These are phyloP conservation scores for Naumovozyma baii DNA, from an alignment of 805 yeast genomes.

Conservation along the genomic window DNA sequence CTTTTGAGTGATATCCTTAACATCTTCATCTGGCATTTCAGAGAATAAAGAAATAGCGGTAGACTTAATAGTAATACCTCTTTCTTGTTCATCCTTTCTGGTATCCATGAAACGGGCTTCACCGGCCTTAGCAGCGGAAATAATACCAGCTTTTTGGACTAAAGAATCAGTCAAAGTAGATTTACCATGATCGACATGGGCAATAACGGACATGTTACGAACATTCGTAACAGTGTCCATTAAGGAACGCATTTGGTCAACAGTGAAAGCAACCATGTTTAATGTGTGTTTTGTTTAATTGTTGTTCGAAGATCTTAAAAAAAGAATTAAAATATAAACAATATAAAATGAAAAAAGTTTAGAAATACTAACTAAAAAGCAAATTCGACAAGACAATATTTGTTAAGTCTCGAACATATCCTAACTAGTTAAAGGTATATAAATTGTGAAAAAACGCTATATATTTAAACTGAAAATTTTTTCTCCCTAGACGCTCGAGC, in stretches of 20 bases:
- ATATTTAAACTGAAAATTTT: background rate
- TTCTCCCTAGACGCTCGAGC: background rate
- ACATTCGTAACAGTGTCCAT: constrained; percentile 99
- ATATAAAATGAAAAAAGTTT: background rate
- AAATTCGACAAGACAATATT: too few relatives aligned
- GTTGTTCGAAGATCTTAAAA: constrained; percentile 2
- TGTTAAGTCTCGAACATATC: background rate
- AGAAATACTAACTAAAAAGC: background rate
- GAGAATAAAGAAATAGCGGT: constrained; percentile 96
- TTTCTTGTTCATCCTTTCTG: constrained; percentile 99
- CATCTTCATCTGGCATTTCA: constrained; percentile 69
- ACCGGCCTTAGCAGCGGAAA: constrained; percentile 99
- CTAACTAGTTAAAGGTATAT: background rate
- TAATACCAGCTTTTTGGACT: constrained; percentile 98
- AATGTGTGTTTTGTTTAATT: constrained; percentile 2
- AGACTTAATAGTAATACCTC: constrained; percentile 99
- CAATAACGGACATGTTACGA: constrained; percentile 99
- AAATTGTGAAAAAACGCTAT: background rate
- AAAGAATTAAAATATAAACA: background rate
- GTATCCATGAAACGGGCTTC: constrained; percentile 99
- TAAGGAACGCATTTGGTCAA: constrained; percentile 92
- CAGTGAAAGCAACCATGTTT: constrained; percentile 43
- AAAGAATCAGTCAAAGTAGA: constrained; percentile 98
- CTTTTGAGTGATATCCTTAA: constrained; percentile 78
- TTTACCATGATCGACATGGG: constrained; percentile 99